Conservation (phyloP, 2,329 filamentous ascomycete species). For the Herpotrichia juniperi region DNA sequence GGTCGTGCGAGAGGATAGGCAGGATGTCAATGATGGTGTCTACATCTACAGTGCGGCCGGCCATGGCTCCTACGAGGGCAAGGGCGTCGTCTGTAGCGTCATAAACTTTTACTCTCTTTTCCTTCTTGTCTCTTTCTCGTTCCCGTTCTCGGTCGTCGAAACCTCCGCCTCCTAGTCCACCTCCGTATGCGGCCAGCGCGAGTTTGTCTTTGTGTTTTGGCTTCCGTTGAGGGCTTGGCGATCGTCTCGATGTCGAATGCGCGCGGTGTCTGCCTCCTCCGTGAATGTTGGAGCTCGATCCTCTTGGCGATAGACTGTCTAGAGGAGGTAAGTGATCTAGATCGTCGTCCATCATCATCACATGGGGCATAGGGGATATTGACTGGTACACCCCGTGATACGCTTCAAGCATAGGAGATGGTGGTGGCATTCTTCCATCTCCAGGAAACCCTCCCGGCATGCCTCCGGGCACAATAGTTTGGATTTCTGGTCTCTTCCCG, state of each 20-base stretch:
- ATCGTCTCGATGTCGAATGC: slow-evolving; percentile 39
- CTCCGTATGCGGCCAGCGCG: slow-evolving; percentile 40
- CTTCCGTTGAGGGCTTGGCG: slow-evolving; percentile 32
- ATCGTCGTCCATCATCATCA: slow-evolving; percentile 63
- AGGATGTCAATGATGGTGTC: slow-evolving; percentile 84
- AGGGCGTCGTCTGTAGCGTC: slow-evolving; percentile 81
- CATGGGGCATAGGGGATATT: slow-evolving; percentile 92
- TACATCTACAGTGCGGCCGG: slow-evolving; percentile 63
- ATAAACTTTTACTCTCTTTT: slow-evolving; percentile 76
- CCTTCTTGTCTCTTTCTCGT: slow-evolving; percentile 30
- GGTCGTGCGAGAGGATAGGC: slow-evolving; percentile 82
- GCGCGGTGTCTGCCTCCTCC: slow-evolving; percentile 33
- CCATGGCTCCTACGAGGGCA: slow-evolving; percentile 76
- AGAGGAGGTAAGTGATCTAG: slow-evolving; percentile 53
- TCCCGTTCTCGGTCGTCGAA: slow-evolving; percentile 25
- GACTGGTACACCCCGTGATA: slow-evolving; percentile 95
- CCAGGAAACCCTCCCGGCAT: slow-evolving; percentile 28
- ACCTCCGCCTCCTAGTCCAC: slow-evolving; percentile 28
- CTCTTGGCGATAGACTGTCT: slow-evolving; percentile 38
- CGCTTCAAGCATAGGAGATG: slow-evolving; percentile 86
- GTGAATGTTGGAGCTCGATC: slow-evolving; percentile 31
- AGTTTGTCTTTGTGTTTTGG: slow-evolving; percentile 39
- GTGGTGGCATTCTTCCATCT: slow-evolving; percentile 61
- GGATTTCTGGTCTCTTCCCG: slow-evolving; percentile 50
- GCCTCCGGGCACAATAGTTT: slow-evolving; percentile 42